Conservation (phyloP, 169 alveolate species). For the Cardiosporidium cionae region DNA sequence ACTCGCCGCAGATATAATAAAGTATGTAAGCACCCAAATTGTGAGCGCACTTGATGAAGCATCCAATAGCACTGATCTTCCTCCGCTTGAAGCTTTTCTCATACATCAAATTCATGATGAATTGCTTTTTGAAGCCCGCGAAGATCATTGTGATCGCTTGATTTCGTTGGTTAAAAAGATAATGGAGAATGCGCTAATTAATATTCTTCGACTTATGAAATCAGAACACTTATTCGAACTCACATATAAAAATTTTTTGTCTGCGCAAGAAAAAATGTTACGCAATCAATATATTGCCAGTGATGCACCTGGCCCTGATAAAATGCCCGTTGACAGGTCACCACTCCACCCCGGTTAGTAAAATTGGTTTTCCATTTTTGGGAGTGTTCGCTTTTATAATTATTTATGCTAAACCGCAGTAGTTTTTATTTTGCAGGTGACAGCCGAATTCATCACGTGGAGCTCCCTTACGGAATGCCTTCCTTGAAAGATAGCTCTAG, state of each 20-base stretch:
- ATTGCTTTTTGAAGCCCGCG: slow-evolving; percentile 38
- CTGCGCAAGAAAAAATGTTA: no score
- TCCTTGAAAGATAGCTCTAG: no score
- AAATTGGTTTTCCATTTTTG: no score
- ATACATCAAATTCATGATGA: slow-evolving; percentile 56
- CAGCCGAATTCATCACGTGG: no score
- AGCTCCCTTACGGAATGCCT: no score
- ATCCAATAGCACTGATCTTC: background rate
- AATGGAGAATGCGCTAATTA: background rate
- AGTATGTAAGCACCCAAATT: slow-evolving; percentile 30
- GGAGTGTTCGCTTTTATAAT: no score
- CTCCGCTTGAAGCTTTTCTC: slow-evolving; percentile 11
- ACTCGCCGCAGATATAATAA: slow-evolving; percentile 55
- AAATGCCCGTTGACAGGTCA: no score
- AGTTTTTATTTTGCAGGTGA: no score
- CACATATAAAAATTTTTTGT: background rate
- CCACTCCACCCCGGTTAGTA: no score
- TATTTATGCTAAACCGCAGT: no score
- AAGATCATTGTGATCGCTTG: background rate
- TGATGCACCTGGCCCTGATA: no score
- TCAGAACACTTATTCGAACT: background rate
- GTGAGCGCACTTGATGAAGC: slow-evolving; percentile 14
- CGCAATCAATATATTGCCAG: no score
- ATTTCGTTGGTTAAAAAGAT: background rate
- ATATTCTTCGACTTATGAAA: background rate